phyloP scores from a whole-genome alignment of 2,329 filamentous ascomycete genomes.

The Phialemonium atrogriseum region DNA sequence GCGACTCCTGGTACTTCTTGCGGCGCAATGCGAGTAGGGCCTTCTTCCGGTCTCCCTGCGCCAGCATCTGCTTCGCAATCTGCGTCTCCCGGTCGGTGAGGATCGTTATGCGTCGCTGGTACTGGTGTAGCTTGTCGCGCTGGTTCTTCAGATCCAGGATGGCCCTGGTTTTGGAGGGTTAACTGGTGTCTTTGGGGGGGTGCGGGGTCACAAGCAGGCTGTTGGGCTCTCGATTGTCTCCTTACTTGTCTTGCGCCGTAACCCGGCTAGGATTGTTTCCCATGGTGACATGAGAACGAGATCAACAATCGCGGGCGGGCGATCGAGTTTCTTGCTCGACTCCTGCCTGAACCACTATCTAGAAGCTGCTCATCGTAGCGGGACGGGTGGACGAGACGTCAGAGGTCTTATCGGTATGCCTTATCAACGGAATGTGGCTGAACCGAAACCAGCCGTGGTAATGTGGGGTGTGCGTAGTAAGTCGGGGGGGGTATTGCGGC shows the following conservation, averaged over 20 bases:
- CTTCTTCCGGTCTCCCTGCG: constrained; percentile 67
- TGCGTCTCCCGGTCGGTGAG: constrained; percentile 83
- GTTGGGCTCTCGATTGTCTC: constrained; percentile 9
- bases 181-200: constrained; percentile 3
- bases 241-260: constrained; percentile 76
- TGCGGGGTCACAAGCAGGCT: constrained; percentile 1
- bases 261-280: constrained; percentile 49
- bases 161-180: constrained; percentile 48
- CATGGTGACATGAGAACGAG: constrained; percentile 28
- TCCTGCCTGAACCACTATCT: no score
- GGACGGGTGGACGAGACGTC: no score
- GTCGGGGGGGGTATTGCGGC: no score
- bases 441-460: no score
- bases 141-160: constrained; percentile 97
- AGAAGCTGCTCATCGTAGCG: no score
- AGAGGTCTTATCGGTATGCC: no score
- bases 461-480: no score
- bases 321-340: no score
- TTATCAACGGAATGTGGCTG: no score
- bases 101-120: constrained; percentile 81
- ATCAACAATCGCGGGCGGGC: no score
- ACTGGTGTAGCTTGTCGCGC: constrained; percentile 93
- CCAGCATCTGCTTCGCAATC: constrained; percentile 76
- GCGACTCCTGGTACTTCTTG: constrained; percentile 93
- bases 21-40: constrained; percentile 83